Evolutionary conservation across 129 eudicot genomes (phyloP), one percentile per base, ranked within the genome.

Genomic region (Ambrosia artemisiifolia): DNA sequence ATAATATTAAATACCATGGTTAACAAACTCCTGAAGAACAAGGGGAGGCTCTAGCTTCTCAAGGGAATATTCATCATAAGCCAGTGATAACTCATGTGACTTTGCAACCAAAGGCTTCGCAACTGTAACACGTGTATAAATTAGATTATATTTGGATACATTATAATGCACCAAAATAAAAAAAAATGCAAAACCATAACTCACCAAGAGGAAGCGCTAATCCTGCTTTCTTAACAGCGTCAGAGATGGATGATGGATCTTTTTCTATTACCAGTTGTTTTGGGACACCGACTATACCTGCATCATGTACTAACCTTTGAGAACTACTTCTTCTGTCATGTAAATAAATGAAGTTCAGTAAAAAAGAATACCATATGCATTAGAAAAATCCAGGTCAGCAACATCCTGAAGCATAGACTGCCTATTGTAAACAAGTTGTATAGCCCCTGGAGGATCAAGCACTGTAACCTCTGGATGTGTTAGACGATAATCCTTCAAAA

Each of bases 341-440:
- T 28, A 12, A 11, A 44, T 12, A 44, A 59, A 62, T 12, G 3
- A 5, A 33, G 3, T 46, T 35, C 65, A 42, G 14, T 3, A n/a
- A 35, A 34, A 0, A 30, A 49, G 16, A 67, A 60, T 84, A 94
- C 98, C 98, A 75, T 84, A 84, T 17, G 85, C 48, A 62, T 86
- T 91, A 18, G 88, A 90, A 74, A 94, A 77, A 74, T 90, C 85
- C 53, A 94, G 80, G 75, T 94, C 93, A 64, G 98, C 88, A 32
- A 94, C 98, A 66, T 84, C 97, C 76, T 94, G 88, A 44, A 94
- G 96, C 98, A 94, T 94, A 59, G 87, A 94, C 65, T 94, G 98
- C 30, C 98, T 87, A 70, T 90, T 94, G 82, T 87, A 86, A 38
- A 94, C 84, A 74, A 85, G 92, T 51, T 87, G 89, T 73, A 94